Conservation (phyloP, 2,329 filamentous ascomycete species). For the Pseudocercospora macadamiae region DNA sequence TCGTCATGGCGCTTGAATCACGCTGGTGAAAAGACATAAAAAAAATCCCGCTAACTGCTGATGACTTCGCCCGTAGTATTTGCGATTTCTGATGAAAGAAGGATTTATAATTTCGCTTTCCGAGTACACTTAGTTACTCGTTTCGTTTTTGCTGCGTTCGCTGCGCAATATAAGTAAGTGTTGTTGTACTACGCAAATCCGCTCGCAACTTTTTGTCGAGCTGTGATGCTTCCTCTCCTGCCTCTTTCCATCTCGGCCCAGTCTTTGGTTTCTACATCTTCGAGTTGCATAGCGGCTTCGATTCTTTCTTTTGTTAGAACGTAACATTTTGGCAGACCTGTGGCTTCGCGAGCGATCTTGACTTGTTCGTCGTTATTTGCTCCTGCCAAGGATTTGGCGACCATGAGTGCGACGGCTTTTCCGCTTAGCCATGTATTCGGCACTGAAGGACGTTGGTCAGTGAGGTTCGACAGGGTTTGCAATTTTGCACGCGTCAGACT, state of each 20-base stretch:
- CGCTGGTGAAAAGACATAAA: no score
- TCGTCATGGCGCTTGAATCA: no score
- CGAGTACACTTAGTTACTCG: no score
- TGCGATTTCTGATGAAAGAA: no score
- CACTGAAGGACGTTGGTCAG: no score
- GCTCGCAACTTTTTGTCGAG: not conserved
- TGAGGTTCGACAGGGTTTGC: no score
- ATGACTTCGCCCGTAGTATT: no score
- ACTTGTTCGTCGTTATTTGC: constrained; percentile 16
- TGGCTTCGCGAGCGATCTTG: constrained; percentile 21
- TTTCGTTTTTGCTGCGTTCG: no score
- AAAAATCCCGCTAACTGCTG: no score
- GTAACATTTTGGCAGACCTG: constrained; percentile 36
- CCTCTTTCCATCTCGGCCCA: constrained; percentile 32
- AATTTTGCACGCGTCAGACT: no score
- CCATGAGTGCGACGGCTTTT: constrained; percentile 64
- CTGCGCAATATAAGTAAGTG: not conserved
- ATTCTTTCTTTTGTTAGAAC: constrained; percentile 32
- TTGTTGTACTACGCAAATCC: constrained; percentile 5
- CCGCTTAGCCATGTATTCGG: constrained; percentile 70
- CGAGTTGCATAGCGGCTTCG: constrained; percentile 27
- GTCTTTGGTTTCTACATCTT: constrained; percentile 34
- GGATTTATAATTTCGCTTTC: no score
- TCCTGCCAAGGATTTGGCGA: constrained; percentile 45
- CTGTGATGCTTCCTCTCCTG: constrained; percentile 1